Evolutionary conservation across 169 alveolate species (phyloP), one percentile per base, ranked within the genome.

Genomic region (Neospora caninum): DNA sequence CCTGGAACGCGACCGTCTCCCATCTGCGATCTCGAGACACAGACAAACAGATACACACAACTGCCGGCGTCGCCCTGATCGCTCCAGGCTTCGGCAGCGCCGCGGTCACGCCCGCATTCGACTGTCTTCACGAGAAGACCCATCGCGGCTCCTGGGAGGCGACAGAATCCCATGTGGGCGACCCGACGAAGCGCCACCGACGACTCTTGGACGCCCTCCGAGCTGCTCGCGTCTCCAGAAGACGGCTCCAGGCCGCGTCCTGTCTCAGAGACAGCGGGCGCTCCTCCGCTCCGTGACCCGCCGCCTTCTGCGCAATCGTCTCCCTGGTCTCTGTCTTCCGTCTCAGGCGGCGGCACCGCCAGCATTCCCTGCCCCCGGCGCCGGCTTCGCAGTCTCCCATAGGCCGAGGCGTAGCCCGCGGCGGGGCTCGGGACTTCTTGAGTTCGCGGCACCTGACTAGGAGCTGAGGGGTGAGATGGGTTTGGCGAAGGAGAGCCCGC

Each of bases 121-220:
- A 43, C 67, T 69, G 93, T 70, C 80, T 91, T 91, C 64, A 73
- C 93, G 42, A 91, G 88, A 13, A 91, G 80, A n/a, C 88, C 93
- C 64, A 73, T 39, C 20, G 88, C 80, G 18, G 88, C 93, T 36
- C 80, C 93, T 0, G 93, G 69, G 67, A 91, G 58, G 41, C 70
- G 54, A 73, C 93, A 73, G 43, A 49, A 45, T 43, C 88, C 78
- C 80, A 91, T 41, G 29, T 39, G 88, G 36, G 78, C 88, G 36
- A 87, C 88, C n/a, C 36, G 73, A 27, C 20, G 73, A 64, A 22
- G 31, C 73, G 73, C 25, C 31, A 16, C 4, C 4, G 16, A 4
- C 73, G n/a, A 4, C 73, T 16, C n/a, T 16, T 29, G 7, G 73
- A 9, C 31, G 73, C 73, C 73, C 73, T 7, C 73, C 16, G 73